Conservation (phyloP, 2,329 filamentous ascomycete species). For the Arthrinium phaeospermum region DNA sequence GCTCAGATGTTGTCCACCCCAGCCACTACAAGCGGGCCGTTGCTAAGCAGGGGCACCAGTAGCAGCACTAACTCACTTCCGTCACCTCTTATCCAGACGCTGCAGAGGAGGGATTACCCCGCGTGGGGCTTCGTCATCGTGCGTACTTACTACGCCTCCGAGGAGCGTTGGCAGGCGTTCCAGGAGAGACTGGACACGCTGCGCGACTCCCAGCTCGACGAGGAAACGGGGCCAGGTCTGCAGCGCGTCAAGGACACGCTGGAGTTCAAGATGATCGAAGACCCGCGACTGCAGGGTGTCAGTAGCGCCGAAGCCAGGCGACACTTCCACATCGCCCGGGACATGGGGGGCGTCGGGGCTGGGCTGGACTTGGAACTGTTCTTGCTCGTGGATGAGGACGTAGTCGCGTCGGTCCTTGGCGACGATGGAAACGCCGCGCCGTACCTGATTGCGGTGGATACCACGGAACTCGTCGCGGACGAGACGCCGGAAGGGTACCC, state of each 20-base stretch:
- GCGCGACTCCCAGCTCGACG: background rate
- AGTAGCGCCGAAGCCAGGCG: background rate
- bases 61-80: background rate
- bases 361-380: background rate
- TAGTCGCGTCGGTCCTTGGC: background rate
- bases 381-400: background rate
- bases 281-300: background rate
- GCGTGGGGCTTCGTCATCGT: background rate
- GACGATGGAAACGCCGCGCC: background rate
- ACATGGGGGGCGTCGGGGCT: background rate
- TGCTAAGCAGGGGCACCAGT: background rate
- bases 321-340: background rate
- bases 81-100: background rate
- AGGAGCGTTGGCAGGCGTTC: background rate
- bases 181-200: background rate
- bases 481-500: background rate
- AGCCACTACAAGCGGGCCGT: background rate
- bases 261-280: constrained; percentile 4
- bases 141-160: constrained; percentile 1
- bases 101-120: background rate
- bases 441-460: background rate
- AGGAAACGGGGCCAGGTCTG: background rate
- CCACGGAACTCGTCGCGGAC: background rate
- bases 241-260: background rate
- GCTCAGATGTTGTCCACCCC: background rate